Evolutionary conservation across 2,329 filamentous ascomycete species (phyloP).

Genomic region (Trichoderma sp.): DNA sequence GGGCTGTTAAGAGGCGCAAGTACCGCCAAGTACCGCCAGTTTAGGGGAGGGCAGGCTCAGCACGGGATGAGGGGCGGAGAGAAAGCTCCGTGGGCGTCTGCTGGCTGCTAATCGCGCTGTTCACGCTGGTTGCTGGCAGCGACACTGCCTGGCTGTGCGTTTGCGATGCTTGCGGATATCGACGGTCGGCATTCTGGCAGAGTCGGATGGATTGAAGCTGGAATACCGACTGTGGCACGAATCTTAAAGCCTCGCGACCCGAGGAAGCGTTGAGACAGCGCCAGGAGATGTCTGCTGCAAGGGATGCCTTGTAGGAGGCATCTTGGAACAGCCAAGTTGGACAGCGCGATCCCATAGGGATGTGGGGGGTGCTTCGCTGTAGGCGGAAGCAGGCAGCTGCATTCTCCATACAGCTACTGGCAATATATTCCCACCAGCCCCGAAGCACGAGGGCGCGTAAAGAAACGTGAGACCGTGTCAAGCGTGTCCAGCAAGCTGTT

Average conservation of each 20-base stretch:
- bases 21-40: conserved; percentile 17
- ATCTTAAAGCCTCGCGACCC: neutral
- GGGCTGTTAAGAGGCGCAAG: conserved; percentile 20
- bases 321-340: neutral
- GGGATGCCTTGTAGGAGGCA: neutral
- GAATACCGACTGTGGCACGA: neutral
- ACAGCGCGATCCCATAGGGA: neutral
- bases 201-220: neutral
- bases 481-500: too few species aligned
- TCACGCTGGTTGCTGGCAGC: neutral
- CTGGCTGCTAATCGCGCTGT: neutral
- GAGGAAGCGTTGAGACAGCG: too few species aligned
- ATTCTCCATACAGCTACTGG: neutral
- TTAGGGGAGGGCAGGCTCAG: neutral
- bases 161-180: neutral
- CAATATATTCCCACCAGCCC: too few species aligned
- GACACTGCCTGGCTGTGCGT: neutral
- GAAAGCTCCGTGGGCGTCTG: conserved; percentile 16
- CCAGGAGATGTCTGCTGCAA: neutral
- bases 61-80: conserved; percentile 16
- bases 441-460: neutral
- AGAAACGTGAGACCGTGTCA: neutral
- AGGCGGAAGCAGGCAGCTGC: neutral
- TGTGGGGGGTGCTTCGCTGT: neutral
- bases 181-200: neutral